Base-by-base conservation (phyloP, 73 alveolate species). In the Tetrahymena malaccensis region DNA sequence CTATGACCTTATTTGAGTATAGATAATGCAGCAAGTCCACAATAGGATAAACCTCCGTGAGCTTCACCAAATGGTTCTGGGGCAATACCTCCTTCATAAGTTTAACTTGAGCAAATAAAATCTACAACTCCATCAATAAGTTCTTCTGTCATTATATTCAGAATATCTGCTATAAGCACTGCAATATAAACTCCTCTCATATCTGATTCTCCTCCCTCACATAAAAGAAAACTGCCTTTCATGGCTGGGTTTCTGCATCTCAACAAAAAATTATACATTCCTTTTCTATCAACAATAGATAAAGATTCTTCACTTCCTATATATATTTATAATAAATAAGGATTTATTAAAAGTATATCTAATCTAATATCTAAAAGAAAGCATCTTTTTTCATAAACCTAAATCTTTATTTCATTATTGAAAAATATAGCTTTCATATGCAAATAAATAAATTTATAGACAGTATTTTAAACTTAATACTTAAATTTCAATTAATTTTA, bases 11-110 rank as follows among this genome's bases (percentile, higher is more conserved):
- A 96, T 55, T 97, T 96, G 43, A 99, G 96, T 57, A 99, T 94
- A 4, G 96, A 95, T 94, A 99, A 95, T 7, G 99, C 96, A 43
- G 99, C 99, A 27, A 98, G 97, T n/a, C 99, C 99, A 96, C 99
- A 99, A 96, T 94, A 99, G 17, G 99, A 96, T 96, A 98, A 98
- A n/a, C 99, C 99, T 16, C 99, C 99, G 97, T 99, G 99, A 35
- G 99, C 99, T 93, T 99, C 99, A 85, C 99, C 99, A 95, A 43
- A 98, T 10, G 99, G 99, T 35, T 95, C 98, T n/a, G 99, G 99
- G 27, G 99, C 98, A 38, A 99, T 97, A 6, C 99, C 99, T 34
- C 99, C 99, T 96, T 99, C 99, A 95, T 98, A 99, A 57, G 99
- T 98, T 94, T 99, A 98, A 96, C 99, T 98, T 25, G 98, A 94